Conservation (phyloP, 2,329 filamentous ascomycete genomes). For the Talaromyces piceae region DNA sequence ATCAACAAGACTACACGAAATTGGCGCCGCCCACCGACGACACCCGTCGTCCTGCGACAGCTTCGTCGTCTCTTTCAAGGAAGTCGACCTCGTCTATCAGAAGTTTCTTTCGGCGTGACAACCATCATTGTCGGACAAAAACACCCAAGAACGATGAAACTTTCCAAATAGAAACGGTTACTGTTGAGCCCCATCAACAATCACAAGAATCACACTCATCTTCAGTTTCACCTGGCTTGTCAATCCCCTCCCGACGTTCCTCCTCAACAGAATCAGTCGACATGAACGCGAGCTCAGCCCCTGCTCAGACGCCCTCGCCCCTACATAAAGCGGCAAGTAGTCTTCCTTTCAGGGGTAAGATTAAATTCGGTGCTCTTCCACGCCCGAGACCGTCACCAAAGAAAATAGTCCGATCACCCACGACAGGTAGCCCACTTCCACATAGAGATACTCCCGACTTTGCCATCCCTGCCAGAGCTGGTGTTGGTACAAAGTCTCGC, state of each 20-base stretch:
- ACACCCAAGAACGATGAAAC: conserved; percentile 7
- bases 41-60: conserved; percentile 14
- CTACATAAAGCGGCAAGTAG: conserved; percentile 17
- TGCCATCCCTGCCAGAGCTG: conserved; percentile 56
- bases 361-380: conserved; percentile 19
- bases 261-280: neutral
- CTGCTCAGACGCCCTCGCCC: conserved; percentile 12
- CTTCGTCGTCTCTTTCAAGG: conserved; percentile 2
- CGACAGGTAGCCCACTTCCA: conserved; percentile 17
- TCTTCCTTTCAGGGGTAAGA: conserved; percentile 18
- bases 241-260: neutral
- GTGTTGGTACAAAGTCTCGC: conserved; percentile 70
- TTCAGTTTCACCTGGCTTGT: neutral
- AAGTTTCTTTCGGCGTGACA: conserved; percentile 24
- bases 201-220: conserved; percentile 1
- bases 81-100: conserved; percentile 5
- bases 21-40: neutral
- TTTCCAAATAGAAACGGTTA: neutral
- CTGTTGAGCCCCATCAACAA: too few species aligned
- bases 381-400: conserved; percentile 14
- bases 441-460: conserved; percentile 19
- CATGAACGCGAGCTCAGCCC: conserved; percentile 6
- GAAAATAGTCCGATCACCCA: conserved; percentile 20
- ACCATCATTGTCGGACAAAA: conserved; percentile 23
- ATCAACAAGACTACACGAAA: neutral